Evolutionary conservation across 2,329 filamentous ascomycete genomes (phyloP), one percentile per base, ranked within the genome.

Genomic region (Paecilomyces fulvus): DNA sequence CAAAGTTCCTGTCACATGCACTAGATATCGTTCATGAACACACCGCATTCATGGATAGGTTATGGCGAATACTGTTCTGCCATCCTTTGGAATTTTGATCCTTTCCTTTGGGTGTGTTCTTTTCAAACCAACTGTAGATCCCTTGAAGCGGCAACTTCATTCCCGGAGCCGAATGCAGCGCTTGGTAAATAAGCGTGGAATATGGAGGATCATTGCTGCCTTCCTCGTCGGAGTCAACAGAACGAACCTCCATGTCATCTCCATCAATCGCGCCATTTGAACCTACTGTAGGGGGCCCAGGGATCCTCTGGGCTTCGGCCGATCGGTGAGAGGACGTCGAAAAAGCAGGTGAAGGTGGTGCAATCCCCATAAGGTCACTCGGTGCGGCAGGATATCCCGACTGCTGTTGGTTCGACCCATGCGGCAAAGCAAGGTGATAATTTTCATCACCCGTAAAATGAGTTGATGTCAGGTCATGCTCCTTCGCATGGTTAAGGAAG

Each of bases 11-110:
- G 5, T n/a, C 5, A 43, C 37, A 43, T n/a, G 37, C 14, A 43
- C 14, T 28, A 28, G 25, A 28, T n/a, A 17, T 17, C 8, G 33
- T 17, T n/a, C 12, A n/a, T 8, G n/a, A 9, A 31, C 30, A 79
- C 83, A 96, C 92, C 59, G 82, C 81, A 65, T 97, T 97, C 92
- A 97, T 96, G 51, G 90, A 96, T 7, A 97, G 77, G 64, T 97
- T 97, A 71, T 97, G 92, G 1, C 92, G 84, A 61, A 97, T 95
- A 69, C 90, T 95, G 72, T 96, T 97, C 74, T 92, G 88, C 92
- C 92, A 97, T 9, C 92, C 92, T 64, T 85, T 87, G 11, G 73
- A 76, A 7, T 78, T 79, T 17, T 73, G 69, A 50, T 80, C 80
- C 54, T 79, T 83, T 3, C 83, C 84, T 71, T 94, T 96, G 62